phyloP scores from a whole-genome alignment of 345 rosid species.

The Eucalyptus leucophloia region DNA sequence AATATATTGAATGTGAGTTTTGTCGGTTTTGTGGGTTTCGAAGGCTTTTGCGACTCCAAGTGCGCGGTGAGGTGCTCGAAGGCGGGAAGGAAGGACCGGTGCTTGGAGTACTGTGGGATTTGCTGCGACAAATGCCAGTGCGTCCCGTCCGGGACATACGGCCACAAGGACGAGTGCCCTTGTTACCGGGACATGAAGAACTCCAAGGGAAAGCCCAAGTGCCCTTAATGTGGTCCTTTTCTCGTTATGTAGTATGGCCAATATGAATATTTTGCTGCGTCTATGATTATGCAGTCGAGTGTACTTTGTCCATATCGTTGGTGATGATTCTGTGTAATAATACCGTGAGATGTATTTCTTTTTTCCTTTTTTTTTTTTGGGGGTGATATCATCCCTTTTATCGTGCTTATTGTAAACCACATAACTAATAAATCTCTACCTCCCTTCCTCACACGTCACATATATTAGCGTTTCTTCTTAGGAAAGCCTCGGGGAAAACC shows the following conservation, averaged over 20 bases:
- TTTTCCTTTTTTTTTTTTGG: too few species aligned
- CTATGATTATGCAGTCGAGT: not conserved
- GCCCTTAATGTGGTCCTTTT: slow-evolving; percentile 24
- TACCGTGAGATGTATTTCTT: not conserved
- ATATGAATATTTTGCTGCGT: not conserved
- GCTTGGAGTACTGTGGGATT: slow-evolving; percentile 62
- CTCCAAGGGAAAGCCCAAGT: not conserved
- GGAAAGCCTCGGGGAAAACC: not conserved
- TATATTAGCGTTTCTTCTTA: not conserved
- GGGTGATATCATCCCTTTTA: not conserved
- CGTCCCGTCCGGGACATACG: slow-evolving; percentile 73
- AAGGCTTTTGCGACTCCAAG: slow-evolving; percentile 15
- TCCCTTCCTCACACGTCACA: not conserved
- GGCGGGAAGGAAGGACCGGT: slow-evolving; percentile 44
- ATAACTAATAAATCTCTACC: not conserved
- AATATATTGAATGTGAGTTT: not conserved
- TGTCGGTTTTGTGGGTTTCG: not conserved
- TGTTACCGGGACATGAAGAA: slow-evolving; percentile 49
- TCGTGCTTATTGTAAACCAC: not conserved
- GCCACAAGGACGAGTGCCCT: slow-evolving; percentile 52
- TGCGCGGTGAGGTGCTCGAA: slow-evolving; percentile 44
- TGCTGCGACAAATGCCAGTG: slow-evolving; percentile 64
- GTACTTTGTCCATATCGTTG: not conserved
- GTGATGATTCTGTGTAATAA: not conserved
- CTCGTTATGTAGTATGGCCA: not conserved